A percentile compares a stretch with the other conserved stretches of the same genome.
Conservation (phyloP, 805 yeast genomes). For the Schwanniomyces occidentalis region DNA sequence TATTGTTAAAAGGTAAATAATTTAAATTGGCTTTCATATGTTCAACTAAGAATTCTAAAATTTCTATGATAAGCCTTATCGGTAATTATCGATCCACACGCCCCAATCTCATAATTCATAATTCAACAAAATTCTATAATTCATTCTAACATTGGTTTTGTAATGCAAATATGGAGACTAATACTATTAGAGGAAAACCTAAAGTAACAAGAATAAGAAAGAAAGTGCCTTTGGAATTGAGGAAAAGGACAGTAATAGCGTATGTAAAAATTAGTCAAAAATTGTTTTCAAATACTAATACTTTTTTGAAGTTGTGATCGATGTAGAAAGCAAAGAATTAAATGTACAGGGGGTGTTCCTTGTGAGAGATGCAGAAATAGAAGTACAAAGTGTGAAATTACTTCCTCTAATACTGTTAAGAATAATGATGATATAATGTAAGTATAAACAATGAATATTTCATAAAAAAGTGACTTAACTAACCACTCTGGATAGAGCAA, state of each 20-base stretch:
- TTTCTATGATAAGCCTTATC: too few relatives aligned
- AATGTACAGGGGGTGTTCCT: constrained; percentile 10
- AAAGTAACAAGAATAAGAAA: constrained; percentile 8
- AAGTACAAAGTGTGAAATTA: constrained; percentile 1
- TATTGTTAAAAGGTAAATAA: too few relatives aligned
- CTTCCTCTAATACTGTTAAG: constrained; percentile 8
- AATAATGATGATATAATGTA: constrained; percentile 5
- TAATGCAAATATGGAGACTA: too few relatives aligned
- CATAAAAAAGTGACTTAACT: neutral
- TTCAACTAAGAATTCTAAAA: too few relatives aligned
- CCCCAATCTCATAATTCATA: too few relatives aligned
- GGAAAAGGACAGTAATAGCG: constrained; percentile 11
- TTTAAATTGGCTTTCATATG: too few relatives aligned
- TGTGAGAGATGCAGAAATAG: constrained; percentile 3
- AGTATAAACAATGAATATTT: neutral
- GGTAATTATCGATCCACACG: too few relatives aligned
- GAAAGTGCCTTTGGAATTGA: constrained; percentile 8
- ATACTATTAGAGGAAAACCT: too few relatives aligned
- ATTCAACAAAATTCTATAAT: too few relatives aligned
- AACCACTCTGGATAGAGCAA: neutral
- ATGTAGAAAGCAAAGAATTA: constrained; percentile 11
- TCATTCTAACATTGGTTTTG: too few relatives aligned
- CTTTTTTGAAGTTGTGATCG: constrained; percentile 12
- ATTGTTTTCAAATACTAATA: too few relatives aligned
- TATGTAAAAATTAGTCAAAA: too few relatives aligned